phyloP scores from a whole-genome alignment of 2,329 filamentous ascomycete species.

The Hirsutella minnesotensis region DNA sequence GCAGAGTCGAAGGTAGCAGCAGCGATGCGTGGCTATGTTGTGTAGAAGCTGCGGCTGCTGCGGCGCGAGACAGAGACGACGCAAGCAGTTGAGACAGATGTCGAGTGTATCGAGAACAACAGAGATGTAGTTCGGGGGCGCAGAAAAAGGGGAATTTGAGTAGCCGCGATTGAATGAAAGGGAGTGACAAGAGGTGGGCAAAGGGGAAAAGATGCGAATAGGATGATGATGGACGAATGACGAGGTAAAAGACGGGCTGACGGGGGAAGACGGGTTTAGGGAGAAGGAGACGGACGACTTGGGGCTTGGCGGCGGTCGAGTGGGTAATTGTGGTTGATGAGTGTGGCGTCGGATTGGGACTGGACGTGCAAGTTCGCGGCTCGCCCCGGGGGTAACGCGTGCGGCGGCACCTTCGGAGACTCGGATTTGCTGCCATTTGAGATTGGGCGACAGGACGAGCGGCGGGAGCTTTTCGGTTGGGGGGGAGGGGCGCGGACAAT shows the following conservation, averaged over 20 bases:
- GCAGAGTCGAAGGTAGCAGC: no score
- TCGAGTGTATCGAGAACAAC: background rate
- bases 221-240: background rate
- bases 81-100: background rate
- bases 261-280: background rate
- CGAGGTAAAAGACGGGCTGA: background rate
- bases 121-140: background rate
- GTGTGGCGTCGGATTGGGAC: background rate
- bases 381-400: no score
- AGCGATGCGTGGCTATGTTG: no score
- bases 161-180: background rate
- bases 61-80: no score
- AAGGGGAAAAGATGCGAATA: background rate
- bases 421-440: background rate
- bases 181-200: background rate
- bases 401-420: constrained; percentile 7
- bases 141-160: background rate
- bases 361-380: background rate
- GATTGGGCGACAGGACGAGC: background rate
- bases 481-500: no score
- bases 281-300: background rate
- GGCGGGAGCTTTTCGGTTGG: no score
- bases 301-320: background rate
- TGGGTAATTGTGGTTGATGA: background rate
- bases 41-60: no score